These are phyloP conservation scores for Closterium sp. DNA, from an alignment of 139 green algal species.

Conservation along the genomic window DNA sequence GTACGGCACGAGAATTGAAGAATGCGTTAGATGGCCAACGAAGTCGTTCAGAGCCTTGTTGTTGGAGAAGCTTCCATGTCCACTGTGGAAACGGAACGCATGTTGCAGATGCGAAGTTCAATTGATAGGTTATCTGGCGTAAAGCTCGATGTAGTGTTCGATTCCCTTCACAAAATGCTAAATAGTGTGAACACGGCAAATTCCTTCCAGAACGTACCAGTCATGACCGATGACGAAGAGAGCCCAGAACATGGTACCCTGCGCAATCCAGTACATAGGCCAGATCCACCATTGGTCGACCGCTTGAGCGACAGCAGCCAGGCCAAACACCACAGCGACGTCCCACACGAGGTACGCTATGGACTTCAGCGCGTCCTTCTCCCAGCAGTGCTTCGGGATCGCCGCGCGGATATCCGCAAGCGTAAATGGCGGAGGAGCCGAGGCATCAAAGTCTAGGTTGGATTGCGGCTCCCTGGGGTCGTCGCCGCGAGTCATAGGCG, in stretches of 20 bases:
- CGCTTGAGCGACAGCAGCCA: constrained; percentile 70
- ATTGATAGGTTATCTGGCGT: neutral
- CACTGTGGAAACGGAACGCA: constrained; percentile 58
- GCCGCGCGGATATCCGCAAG: constrained; percentile 79
- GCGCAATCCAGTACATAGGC: constrained; percentile 91
- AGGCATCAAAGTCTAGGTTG: constrained; percentile 44
- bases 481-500: neutral
- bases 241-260: constrained; percentile 98
- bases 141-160: neutral
- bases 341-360: constrained; percentile 74
- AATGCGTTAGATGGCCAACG: constrained; percentile 85
- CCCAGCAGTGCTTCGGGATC: constrained; percentile 79
- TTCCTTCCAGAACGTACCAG: constrained; percentile 65
- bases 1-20: constrained; percentile 93
- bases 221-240: constrained; percentile 96
- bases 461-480: neutral
- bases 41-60: constrained; percentile 90
- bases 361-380: constrained; percentile 74
- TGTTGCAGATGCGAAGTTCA: neutral
- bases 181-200: neutral
- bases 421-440: constrained; percentile 72
- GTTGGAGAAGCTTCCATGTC: constrained; percentile 88
- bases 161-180: neutral
- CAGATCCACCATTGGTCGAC: constrained; percentile 75
- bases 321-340: constrained; percentile 77